A percentile compares a stretch with the other conserved stretches of the same genome.
phyloP scores from a whole-genome alignment of 768 basidiomycete species.

The Gloeophyllum trabeum region DNA sequence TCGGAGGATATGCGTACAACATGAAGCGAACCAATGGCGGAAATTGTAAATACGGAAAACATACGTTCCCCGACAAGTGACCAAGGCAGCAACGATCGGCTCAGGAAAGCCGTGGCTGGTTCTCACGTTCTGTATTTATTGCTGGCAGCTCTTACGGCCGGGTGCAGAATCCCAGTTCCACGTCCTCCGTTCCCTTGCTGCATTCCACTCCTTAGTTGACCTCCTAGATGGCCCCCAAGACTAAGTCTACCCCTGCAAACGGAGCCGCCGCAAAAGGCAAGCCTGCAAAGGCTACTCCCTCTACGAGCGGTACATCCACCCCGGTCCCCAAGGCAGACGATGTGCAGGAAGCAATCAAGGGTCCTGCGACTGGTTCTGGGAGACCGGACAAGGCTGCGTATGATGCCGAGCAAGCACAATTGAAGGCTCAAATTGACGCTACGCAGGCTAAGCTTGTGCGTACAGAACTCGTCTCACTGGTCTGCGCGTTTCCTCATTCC shows the following conservation, averaged over 20 bases:
- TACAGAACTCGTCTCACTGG: slow-evolving; percentile 11
- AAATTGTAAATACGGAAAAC: neutral
- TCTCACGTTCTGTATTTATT: slow-evolving; percentile 12
- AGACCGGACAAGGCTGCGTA: slow-evolving; percentile 82
- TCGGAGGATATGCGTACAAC: no score
- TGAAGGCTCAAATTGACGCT: slow-evolving; percentile 77
- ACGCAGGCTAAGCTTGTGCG: slow-evolving; percentile 74
- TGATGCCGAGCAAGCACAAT: slow-evolving; percentile 74
- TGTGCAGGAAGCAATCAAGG: slow-evolving; percentile 8
- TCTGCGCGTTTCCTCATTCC: slow-evolving; percentile 1
- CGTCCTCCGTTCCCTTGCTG: slow-evolving; percentile 19
- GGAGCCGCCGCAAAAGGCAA: slow-evolving; percentile 22
- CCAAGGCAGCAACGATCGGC: neutral
- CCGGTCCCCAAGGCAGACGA: slow-evolving; percentile 14
- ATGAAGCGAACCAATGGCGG: no score
- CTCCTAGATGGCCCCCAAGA: slow-evolving; percentile 33
- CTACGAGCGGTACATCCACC: slow-evolving; percentile 31
- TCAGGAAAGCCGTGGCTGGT: neutral
- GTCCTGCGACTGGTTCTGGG: slow-evolving; percentile 25
- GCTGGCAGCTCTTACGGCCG: neutral
- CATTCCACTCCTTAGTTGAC: slow-evolving; percentile 2
- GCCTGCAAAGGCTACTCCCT: slow-evolving; percentile 21
- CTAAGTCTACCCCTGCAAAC: slow-evolving; percentile 36
- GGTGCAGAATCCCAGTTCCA: slow-evolving; percentile 7
- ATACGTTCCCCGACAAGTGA: neutral